Percentiles rank a stretch among this genome's conserved stretches.
Conservation (phyloP, 257 asterid genomes). For the Gentiana macrophylla region DNA sequence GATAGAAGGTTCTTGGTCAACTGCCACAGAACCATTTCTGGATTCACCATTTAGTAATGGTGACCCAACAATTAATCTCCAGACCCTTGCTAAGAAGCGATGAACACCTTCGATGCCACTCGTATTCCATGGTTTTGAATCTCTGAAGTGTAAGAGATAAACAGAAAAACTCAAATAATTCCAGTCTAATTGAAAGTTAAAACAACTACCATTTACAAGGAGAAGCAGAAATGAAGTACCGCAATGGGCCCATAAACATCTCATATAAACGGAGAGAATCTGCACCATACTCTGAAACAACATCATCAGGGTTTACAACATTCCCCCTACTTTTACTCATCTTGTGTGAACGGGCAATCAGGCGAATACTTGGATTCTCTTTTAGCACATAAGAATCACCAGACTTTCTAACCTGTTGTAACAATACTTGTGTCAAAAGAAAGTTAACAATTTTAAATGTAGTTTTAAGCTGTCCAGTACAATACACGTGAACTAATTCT, state of each 20-base stretch:
- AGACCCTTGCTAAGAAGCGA: constrained; percentile 83
- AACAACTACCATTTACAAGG: background rate
- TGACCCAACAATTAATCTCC: constrained; percentile 86
- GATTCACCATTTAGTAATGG: constrained; percentile 63
- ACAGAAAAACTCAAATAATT: background rate
- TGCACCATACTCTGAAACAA: constrained; percentile 85
- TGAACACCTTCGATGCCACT: constrained; percentile 98
- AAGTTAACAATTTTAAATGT: background rate
- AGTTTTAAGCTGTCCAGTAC: background rate
- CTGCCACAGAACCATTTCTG: constrained; percentile 47
- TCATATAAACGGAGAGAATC: constrained; percentile 96
- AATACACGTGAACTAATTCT: constrained; percentile 4
- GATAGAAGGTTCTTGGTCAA: constrained; percentile 55
- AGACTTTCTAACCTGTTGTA: constrained; percentile 56
- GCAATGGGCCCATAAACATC: constrained; percentile 99
- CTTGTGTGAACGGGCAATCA: constrained; percentile 83
- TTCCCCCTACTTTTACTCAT: constrained; percentile 99
- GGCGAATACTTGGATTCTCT: constrained; percentile 55
- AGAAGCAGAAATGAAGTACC: constrained; percentile 33
- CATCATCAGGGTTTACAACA: constrained; percentile 94
- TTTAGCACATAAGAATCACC: constrained; percentile 82
- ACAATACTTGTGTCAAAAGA: constrained; percentile 9
- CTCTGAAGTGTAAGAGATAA: constrained; percentile 36
- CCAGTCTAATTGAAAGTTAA: too few relatives aligned
- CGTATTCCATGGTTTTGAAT: constrained; percentile 94